These are phyloP conservation scores for Heritiera fomes DNA, from an alignment of 345 rosid species.

Conservation along the genomic window DNA sequence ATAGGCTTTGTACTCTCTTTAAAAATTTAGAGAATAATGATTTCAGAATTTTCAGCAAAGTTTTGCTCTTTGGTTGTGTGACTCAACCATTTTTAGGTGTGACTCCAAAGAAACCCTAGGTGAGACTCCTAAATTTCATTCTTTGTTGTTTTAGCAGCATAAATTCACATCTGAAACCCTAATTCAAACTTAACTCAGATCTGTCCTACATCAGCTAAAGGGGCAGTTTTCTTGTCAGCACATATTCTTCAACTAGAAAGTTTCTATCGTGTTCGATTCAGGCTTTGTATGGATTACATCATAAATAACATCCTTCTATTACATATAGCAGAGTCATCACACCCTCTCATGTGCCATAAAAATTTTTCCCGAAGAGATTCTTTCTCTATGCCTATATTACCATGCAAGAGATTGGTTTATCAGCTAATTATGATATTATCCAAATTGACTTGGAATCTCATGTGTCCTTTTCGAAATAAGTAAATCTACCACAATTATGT, in stretches of 20 bases:
- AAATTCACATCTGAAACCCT: too few relatives aligned
- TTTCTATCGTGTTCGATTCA: neutral
- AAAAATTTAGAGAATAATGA: too few relatives aligned
- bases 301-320: neutral
- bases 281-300: neutral
- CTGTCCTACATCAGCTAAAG: neutral
- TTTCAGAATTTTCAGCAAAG: too few relatives aligned
- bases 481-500: neutral
- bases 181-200: too few relatives aligned
- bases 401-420: neutral
- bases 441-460: conserved; percentile 1
- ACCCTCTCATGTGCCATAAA: neutral
- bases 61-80: too few relatives aligned
- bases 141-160: too few relatives aligned
- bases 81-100: too few relatives aligned
- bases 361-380: neutral
- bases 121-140: too few relatives aligned
- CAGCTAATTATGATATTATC: neutral
- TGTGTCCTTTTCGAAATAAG: neutral
- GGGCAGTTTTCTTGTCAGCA: neutral
- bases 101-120: too few relatives aligned
- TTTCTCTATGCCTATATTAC: neutral
- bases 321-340: neutral
- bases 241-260: conserved; percentile 1
- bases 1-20: too few relatives aligned